Evolutionary conservation across 1,284 basidiomycete species (phyloP).

Genomic region (Lentinus polychrous): DNA sequence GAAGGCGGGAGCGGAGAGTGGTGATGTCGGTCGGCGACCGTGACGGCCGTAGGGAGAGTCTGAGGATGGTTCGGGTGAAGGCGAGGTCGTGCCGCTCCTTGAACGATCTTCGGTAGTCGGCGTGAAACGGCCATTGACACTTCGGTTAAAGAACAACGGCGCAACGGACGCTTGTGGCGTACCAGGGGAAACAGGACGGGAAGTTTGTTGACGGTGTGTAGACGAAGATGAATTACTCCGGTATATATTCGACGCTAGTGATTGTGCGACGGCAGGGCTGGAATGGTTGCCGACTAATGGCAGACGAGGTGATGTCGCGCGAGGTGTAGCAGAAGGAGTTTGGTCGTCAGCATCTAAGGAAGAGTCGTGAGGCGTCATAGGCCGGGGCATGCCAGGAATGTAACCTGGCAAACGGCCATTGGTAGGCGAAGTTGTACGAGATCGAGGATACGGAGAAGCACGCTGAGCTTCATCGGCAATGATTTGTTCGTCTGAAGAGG

Average conservation of each 20-base stretch:
- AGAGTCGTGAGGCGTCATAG: constrained; percentile 72
- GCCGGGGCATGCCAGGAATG: constrained; percentile 79
- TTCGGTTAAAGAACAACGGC: constrained; percentile 50
- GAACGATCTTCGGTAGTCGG: constrained; percentile 35
- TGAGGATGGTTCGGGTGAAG: constrained; percentile 29
- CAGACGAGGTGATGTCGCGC: constrained; percentile 58
- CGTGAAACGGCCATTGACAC: constrained; percentile 53
- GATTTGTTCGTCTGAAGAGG: constrained; percentile 52
- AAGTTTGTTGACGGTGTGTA: constrained; percentile 26
- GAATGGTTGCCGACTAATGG: constrained; percentile 27
- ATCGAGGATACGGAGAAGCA: constrained; percentile 38
- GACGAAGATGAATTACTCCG: constrained; percentile 51
- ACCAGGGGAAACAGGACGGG: constrained; percentile 41
- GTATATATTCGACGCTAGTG: constrained; percentile 30
- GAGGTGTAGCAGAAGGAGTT: constrained; percentile 69
- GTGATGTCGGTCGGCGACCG: constrained; percentile 54
- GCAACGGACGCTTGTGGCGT: constrained; percentile 23
- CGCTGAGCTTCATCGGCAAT: constrained; percentile 36
- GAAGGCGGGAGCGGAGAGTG: constrained; percentile 51
- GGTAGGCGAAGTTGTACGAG: constrained; percentile 44
- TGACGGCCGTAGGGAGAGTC: constrained; percentile 43
- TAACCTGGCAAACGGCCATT: constrained; percentile 67
- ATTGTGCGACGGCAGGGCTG: constrained; percentile 25
- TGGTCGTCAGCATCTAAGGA: constrained; percentile 58
- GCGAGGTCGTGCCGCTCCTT: constrained; percentile 22